Conservation (phyloP, 306 rosid genomes). For the Inga oerstediana region DNA sequence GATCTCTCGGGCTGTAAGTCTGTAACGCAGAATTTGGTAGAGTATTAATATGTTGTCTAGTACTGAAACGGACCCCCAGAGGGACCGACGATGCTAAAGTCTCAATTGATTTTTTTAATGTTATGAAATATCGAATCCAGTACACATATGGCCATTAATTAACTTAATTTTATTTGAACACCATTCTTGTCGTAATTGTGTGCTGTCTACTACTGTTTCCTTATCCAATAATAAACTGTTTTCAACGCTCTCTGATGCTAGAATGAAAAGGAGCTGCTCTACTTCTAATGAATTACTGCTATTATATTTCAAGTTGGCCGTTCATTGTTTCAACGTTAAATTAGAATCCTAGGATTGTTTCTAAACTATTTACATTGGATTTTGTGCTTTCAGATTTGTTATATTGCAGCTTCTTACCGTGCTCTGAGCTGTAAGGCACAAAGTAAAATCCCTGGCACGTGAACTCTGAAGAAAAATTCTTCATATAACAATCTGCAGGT, state of each 20-base stretch:
- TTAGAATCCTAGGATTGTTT: background rate
- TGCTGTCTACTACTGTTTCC: background rate
- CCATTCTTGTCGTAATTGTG: background rate
- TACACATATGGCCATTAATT: background rate
- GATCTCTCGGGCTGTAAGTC: background rate
- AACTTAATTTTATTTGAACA: background rate
- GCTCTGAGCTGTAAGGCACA: constrained; percentile 10
- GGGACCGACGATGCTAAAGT: background rate
- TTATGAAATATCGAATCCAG: background rate
- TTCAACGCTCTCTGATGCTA: background rate
- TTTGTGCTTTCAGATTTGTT: background rate
- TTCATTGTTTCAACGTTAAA: background rate
- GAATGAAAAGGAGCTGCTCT: background rate
- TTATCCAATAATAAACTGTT: background rate
- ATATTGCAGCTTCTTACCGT: no score
- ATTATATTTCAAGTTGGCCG: background rate
- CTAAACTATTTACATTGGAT: background rate
- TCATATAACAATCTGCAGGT: background rate
- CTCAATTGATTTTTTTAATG: background rate
- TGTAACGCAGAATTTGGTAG: background rate
- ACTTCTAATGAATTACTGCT: background rate
- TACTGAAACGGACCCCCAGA: background rate
- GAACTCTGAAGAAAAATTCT: background rate
- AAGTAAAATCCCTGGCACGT: background rate
- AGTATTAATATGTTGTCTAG: background rate